Conservation (phyloP, 306 rosid genomes). For the Alnus rubra region DNA sequence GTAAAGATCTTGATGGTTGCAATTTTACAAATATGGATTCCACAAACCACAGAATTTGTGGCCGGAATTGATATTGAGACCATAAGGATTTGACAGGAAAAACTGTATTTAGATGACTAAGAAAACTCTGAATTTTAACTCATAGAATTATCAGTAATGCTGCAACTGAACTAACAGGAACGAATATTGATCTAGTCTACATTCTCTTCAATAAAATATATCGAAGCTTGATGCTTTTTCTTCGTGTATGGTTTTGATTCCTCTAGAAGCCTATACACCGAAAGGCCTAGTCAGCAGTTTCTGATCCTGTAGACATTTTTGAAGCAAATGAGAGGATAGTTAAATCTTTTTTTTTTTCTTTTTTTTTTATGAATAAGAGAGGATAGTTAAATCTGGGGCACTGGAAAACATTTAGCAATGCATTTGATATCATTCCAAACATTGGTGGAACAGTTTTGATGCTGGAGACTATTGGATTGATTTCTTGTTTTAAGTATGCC, state of each 20-base stretch:
- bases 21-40: neutral
- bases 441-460: neutral
- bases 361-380: too few relatives aligned
- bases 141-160: neutral
- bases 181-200: neutral
- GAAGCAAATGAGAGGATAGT: too few relatives aligned
- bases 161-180: neutral
- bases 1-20: neutral
- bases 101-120: neutral
- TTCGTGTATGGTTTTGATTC: too few relatives aligned
- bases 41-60: neutral
- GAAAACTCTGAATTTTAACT: neutral
- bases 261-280: too few relatives aligned
- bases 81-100: neutral
- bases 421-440: too few relatives aligned
- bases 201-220: neutral
- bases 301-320: too few relatives aligned
- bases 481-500: neutral
- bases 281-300: too few relatives aligned
- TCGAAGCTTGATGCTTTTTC: too few relatives aligned
- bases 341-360: too few relatives aligned
- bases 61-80: neutral
- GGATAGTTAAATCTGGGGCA: too few relatives aligned
- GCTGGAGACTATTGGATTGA: neutral
- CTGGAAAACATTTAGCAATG: too few relatives aligned